These are phyloP conservation scores for Chalciporus piperatus DNA, from an alignment of 768 basidiomycete genomes.

Conservation along the genomic window DNA sequence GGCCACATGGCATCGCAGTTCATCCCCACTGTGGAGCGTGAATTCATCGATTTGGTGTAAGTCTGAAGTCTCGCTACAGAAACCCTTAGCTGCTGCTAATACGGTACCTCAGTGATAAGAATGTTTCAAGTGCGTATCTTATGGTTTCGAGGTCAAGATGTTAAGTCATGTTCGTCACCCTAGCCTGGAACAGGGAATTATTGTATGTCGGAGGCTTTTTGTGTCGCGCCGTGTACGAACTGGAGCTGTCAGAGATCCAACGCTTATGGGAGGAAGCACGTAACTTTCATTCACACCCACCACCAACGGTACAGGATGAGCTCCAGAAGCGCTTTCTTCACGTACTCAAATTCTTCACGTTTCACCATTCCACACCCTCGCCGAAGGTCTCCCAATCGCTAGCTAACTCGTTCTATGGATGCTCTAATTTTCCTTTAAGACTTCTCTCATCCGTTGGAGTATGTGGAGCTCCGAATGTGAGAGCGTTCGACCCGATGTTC, in stretches of 20 bases:
- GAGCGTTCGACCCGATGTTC: constrained; percentile 67
- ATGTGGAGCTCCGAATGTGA: constrained; percentile 58
- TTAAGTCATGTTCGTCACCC: too few species aligned
- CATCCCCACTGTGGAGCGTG: constrained; percentile 18
- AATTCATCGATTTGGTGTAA: constrained; percentile 14
- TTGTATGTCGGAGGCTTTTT: constrained; percentile 10
- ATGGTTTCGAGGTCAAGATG: too few species aligned
- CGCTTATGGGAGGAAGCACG: neutral
- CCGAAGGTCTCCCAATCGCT: constrained; percentile 65
- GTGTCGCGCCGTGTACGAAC: constrained; percentile 10
- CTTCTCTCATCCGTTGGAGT: constrained; percentile 77
- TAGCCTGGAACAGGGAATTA: neutral
- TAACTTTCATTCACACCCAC: neutral
- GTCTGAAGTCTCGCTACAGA: neutral
- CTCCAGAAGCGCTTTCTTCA: neutral
- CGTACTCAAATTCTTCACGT: neutral
- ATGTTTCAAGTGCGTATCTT: constrained; percentile 1
- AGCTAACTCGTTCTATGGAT: constrained; percentile 75
- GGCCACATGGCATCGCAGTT: constrained; percentile 18
- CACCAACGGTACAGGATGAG: neutral
- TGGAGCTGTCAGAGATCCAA: constrained; percentile 10
- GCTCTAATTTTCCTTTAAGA: constrained; percentile 51
- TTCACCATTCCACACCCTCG: constrained; percentile 56
- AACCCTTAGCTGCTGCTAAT: neutral
- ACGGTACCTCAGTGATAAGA: constrained; percentile 3